A percentile compares a stretch with the other conserved stretches of the same genome.
Conservation (phyloP, 2,329 filamentous ascomycete species). For the Diaporthe destruens region DNA sequence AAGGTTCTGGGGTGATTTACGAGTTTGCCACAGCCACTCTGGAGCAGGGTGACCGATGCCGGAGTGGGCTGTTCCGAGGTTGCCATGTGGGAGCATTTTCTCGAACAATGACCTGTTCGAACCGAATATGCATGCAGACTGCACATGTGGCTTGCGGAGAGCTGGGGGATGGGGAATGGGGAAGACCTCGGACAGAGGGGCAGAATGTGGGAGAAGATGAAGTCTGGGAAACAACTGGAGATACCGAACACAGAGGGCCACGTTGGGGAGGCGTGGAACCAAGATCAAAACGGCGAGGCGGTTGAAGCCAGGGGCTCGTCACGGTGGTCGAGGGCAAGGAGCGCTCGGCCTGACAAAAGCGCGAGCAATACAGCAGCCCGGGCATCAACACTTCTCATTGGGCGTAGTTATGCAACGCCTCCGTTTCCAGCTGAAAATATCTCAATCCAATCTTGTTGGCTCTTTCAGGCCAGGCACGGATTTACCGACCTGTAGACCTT, state of each 20-base stretch:
- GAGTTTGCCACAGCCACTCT: not conserved
- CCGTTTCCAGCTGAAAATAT: conserved; percentile 27
- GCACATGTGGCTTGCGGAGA: conserved; percentile 45
- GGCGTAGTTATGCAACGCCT: conserved; percentile 20
- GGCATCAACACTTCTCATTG: not conserved
- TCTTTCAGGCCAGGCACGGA: conserved; percentile 20
- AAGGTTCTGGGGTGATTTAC: conserved; percentile 2
- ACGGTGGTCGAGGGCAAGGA: conserved; percentile 5
- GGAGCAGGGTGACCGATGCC: conserved; percentile 3
- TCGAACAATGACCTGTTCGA: conserved; percentile 27
- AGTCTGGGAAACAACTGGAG: conserved; percentile 25
- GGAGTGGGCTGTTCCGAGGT: not conserved
- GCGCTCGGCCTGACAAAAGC: conserved; percentile 12
- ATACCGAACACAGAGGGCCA: conserved; percentile 3
- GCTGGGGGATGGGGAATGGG: conserved; percentile 42
- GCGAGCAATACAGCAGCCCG: conserved; percentile 17
- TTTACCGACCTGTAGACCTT: conserved; percentile 26
- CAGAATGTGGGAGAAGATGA: conserved; percentile 21
- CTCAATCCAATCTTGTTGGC: conserved; percentile 20
- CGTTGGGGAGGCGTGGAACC: conserved; percentile 11
- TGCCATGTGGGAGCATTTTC: conserved; percentile 29
- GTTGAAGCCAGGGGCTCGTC: conserved; percentile 9
- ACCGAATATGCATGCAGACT: conserved; percentile 36
- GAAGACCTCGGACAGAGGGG: conserved; percentile 31
- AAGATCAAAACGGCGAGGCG: conserved; percentile 17